Conservation (phyloP, 2,329 filamentous ascomycete species). For the Nakataea oryzae region DNA sequence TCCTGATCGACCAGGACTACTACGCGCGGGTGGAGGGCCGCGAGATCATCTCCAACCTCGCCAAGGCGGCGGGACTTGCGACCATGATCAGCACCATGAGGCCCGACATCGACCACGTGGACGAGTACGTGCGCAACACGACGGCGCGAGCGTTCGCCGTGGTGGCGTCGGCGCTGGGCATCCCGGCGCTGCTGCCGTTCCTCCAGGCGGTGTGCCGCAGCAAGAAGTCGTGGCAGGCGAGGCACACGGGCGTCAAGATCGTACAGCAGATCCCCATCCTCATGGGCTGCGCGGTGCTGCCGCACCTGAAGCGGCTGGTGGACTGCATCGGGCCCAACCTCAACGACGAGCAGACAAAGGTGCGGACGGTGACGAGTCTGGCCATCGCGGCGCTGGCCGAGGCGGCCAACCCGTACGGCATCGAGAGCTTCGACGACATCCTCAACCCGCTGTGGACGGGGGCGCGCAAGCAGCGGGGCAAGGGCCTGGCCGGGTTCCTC, state of each 20-base stretch:
- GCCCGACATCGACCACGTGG: slow-evolving; percentile 95
- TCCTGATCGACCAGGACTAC: slow-evolving; percentile 98
- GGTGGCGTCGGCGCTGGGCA: slow-evolving; percentile 90
- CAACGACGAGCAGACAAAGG: slow-evolving; percentile 96
- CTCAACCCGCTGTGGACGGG: slow-evolving; percentile 96
- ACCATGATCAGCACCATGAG: slow-evolving; percentile 99
- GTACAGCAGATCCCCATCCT: slow-evolving; percentile 97
- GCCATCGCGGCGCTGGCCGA: slow-evolving; percentile 92
- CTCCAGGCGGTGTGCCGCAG: slow-evolving; percentile 90
- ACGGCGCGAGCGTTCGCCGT: slow-evolving; percentile 95
- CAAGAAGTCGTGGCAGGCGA: slow-evolving; percentile 98
- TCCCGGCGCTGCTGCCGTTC: slow-evolving; percentile 90
- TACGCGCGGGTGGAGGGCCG: slow-evolving; percentile 96
- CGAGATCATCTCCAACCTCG: slow-evolving; percentile 96
- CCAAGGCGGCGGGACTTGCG: slow-evolving; percentile 90
- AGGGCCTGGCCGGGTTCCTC: slow-evolving; percentile 88
- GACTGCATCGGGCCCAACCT: slow-evolving; percentile 94
- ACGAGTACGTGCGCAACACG: slow-evolving; percentile 97
- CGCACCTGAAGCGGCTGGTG: slow-evolving; percentile 89
- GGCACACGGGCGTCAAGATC: slow-evolving; percentile 98
- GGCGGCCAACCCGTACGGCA: slow-evolving; percentile 95
- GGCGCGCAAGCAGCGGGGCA: slow-evolving; percentile 89
- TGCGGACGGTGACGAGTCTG: slow-evolving; percentile 88
- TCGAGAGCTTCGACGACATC: slow-evolving; percentile 97
- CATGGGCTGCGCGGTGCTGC: slow-evolving; percentile 94